phyloP scores from a whole-genome alignment of 2,329 filamentous ascomycete species.

The Fusarium anguioides region DNA sequence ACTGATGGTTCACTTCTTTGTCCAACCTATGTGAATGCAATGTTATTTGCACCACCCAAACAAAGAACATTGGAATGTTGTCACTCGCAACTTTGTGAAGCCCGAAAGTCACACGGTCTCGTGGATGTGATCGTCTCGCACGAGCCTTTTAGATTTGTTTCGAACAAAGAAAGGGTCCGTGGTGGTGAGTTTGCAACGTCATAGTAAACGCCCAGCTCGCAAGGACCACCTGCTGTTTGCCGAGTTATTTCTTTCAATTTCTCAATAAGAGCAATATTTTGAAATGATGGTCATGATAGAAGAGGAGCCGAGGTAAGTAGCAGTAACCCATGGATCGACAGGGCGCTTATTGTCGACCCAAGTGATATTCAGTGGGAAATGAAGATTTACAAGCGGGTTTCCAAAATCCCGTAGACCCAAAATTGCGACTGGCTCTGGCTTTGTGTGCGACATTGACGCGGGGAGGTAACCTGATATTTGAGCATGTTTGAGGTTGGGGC shows the following conservation, averaged over 20 bases:
- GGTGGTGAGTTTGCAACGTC: conserved; percentile 2
- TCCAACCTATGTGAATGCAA: conserved; percentile 1
- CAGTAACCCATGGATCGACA: not conserved
- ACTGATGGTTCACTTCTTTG: conserved; percentile 30
- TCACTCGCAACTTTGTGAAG: not conserved
- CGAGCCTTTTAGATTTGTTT: conserved; percentile 18
- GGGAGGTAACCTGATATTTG: conserved; percentile 37
- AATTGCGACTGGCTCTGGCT: conserved; percentile 3
- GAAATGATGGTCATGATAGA: not conserved
- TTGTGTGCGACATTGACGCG: conserved; percentile 27
- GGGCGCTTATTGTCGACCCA: conserved; percentile 1
- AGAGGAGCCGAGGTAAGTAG: conserved; percentile 6
- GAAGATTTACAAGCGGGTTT: conserved; percentile 28
- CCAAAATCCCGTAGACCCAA: conserved; percentile 16
- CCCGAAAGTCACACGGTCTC: not conserved
- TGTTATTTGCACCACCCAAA: conserved; percentile 6
- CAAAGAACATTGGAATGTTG: conserved; percentile 5
- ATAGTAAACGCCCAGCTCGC: not conserved
- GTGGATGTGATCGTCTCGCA: not conserved
- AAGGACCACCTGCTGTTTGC: not conserved
- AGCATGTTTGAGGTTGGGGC: too few relatives aligned
- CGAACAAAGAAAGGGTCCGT: conserved; percentile 29
- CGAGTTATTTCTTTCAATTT: not conserved
- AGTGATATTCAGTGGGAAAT: conserved; percentile 22
- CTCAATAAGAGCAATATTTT: not conserved